Evolutionary conservation across 169 alveolate genomes (phyloP).

Genomic region (Plasmodium inui): DNA sequence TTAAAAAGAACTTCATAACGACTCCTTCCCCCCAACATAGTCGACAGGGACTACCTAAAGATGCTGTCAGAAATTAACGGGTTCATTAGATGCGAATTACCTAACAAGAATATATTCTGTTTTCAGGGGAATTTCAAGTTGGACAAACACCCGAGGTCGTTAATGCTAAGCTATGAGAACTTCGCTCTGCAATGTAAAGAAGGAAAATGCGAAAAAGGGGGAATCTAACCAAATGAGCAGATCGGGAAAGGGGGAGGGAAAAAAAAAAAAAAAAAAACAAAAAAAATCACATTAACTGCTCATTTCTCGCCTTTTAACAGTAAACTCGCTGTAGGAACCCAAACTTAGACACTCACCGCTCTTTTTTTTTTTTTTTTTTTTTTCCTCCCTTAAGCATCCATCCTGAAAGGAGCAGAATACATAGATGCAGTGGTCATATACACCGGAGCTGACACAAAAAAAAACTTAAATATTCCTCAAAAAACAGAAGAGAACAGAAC

Average conservation of each 20-base stretch:
- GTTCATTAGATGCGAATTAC: conserved; percentile 70
- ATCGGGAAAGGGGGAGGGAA: background rate
- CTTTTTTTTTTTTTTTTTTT: conserved; percentile 3
- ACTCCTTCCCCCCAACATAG: conserved; percentile 7
- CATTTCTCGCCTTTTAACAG: background rate
- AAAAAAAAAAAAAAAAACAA: background rate
- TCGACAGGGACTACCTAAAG: conserved; percentile 66
- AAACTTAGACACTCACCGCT: background rate
- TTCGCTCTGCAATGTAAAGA: conserved; percentile 69
- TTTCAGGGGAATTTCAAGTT: conserved; percentile 67
- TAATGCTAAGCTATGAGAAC: conserved; percentile 54
- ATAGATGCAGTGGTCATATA: conserved; percentile 75
- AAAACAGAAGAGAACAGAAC: conserved; percentile 61
- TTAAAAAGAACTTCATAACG: background rate
- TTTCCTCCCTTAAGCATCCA: conserved; percentile 55
- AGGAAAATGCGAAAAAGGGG: background rate
- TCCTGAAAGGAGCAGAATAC: conserved; percentile 66
- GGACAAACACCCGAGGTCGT: conserved; percentile 70
- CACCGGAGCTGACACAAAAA: conserved; percentile 76
- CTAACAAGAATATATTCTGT: conserved; percentile 61
- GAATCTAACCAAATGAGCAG: no score
- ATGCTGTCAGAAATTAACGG: conserved; percentile 76
- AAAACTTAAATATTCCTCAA: conserved; percentile 68
- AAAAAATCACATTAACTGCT: background rate
- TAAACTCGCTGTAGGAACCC: background rate